phyloP scores from a whole-genome alignment of 2,329 filamentous ascomycete genomes.

The Sporothrix globosa region DNA sequence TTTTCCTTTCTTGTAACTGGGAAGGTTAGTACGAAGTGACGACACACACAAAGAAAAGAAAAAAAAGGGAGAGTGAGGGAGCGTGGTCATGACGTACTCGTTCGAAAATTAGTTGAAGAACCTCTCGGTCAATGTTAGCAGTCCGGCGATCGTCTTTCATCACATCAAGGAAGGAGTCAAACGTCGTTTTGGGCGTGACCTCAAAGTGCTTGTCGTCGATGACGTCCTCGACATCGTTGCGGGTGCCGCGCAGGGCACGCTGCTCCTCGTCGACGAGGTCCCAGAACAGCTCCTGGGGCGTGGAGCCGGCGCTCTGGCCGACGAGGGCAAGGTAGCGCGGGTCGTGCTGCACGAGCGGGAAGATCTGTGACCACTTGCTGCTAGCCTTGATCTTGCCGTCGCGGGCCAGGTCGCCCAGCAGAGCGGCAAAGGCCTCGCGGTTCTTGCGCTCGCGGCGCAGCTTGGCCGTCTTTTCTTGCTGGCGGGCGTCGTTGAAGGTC shows the following conservation, averaged over 20 bases:
- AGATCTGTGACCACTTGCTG: conserved; percentile 84
- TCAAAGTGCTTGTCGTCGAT: conserved; percentile 92
- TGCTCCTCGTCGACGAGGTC: conserved; percentile 94
- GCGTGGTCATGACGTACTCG: conserved; percentile 58
- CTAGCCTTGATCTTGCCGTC: conserved; percentile 85
- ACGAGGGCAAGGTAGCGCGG: conserved; percentile 81
- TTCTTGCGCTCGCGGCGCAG: conserved; percentile 81
- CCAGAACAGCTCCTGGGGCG: conserved; percentile 91
- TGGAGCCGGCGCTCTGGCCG: conserved; percentile 75
- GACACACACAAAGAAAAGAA: neutral
- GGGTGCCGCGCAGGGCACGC: conserved; percentile 74
- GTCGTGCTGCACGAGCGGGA: conserved; percentile 75
- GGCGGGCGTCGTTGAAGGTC: conserved; percentile 85
- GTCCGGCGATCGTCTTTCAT: conserved; percentile 87
- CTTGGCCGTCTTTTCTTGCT: conserved; percentile 82
- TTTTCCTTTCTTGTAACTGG: conserved; percentile 85
- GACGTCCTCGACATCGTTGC: conserved; percentile 85
- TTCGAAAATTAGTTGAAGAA: conserved; percentile 79
- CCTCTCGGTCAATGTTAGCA: conserved; percentile 81
- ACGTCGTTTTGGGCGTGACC: conserved; percentile 79
- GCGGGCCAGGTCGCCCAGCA: conserved; percentile 74
- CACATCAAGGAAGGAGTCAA: conserved; percentile 83
- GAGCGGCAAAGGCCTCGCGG: conserved; percentile 75
- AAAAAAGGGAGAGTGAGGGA: neutral
- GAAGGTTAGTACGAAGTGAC: neutral